phyloP scores from a whole-genome alignment of 257 asterid genomes.

The Plantago major region DNA sequence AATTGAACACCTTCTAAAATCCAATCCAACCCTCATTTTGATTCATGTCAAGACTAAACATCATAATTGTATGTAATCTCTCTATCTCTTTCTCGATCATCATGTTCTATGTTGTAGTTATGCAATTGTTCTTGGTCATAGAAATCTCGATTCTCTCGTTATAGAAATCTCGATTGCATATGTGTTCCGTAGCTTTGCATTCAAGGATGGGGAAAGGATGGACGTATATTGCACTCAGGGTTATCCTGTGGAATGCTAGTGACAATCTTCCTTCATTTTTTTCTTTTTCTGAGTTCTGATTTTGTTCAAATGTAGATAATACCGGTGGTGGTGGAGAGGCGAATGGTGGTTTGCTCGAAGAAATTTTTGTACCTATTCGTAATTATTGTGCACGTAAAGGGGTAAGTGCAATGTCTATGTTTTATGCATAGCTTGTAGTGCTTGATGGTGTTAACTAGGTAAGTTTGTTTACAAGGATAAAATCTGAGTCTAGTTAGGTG shows the following conservation, averaged over 20 bases:
- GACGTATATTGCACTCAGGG: too few species aligned
- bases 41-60: conserved; percentile 46
- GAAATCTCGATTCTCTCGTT: too few species aligned
- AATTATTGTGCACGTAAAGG: conserved; percentile 62
- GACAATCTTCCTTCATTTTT: background rate
- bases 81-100: background rate
- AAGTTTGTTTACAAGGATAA: too few species aligned
- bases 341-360: conserved; percentile 30
- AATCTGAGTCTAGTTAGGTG: too few species aligned
- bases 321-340: conserved; percentile 25
- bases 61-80: conserved; percentile 43
- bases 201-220: too few species aligned
- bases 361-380: conserved; percentile 42
- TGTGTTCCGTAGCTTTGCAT: too few species aligned
- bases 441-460: too few species aligned
- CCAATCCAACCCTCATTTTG: conserved; percentile 33
- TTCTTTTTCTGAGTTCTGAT: background rate
- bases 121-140: background rate
- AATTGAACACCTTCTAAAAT: conserved; percentile 39
- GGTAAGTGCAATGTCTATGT: conserved; percentile 30
- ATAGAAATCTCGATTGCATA: too few species aligned
- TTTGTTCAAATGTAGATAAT: conserved; percentile 21
- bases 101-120: background rate
- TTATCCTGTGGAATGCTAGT: too few species aligned
- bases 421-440: too few species aligned